Base-by-base conservation (phyloP, 345 rosid species). In the Angophora floribunda region DNA sequence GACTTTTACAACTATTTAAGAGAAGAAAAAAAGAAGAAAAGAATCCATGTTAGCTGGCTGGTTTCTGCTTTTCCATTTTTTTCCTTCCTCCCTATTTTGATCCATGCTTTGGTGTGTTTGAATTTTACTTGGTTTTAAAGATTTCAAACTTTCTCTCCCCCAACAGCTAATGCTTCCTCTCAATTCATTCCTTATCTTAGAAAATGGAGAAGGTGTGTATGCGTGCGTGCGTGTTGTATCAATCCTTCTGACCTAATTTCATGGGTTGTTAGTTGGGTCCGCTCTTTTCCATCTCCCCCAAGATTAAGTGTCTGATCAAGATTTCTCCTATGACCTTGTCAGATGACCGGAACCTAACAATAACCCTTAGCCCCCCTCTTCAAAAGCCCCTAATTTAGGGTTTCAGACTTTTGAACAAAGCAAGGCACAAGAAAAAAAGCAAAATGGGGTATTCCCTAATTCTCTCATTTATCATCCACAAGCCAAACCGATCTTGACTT, bases 191-290 rank as follows among this genome's bases (percentile, higher is more conserved):
- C 89, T 91, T 91, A 85, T 88, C 93, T 91, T 92, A 87, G 94
- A 88, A 91, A 92, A 87, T 63, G 89, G 89, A 88, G 88, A 88
- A 91, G 87, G 85, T 70, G 89, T 59, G 90, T 88, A 36, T 28
- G 22, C 7, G 51, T 10, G 53, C 24, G 75, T 85, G 41, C 50
- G 61, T 19, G 59, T 85, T 51, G 61, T 44, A 85, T 55, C 82
- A 88, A 87, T 85, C 57, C 85, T 47, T 79, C 90, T 89, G 59
- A 91, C 90, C 93, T 90, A 92, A 92, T 90, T 86, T 90, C 90
- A 41, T 53, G 49, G 90, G 90, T 86, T 86, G 89, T 89, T 92
- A 88, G 91, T 85, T 90, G 86, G 30, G 84, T 75, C 26, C 84
- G 41, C 84, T 41, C 84, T 47, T 87, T 26, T 65, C 63, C 52